Evolutionary conservation across 2,329 filamentous ascomycete species (phyloP).

Genomic region (Aureobasidium sp.): DNA sequence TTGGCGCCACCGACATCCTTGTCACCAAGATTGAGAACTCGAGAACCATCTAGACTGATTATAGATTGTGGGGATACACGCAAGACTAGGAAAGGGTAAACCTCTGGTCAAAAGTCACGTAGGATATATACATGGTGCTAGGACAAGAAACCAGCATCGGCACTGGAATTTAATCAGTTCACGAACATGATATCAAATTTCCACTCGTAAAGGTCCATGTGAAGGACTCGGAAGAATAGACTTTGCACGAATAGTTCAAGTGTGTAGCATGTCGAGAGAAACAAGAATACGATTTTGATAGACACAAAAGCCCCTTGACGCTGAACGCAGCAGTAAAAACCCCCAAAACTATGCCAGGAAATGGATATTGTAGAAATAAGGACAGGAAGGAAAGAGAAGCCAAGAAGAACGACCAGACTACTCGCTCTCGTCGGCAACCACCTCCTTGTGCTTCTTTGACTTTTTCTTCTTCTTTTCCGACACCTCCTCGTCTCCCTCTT

Average conservation of each 20-base stretch:
- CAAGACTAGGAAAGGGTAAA: background rate
- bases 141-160: background rate
- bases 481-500: conserved; percentile 24
- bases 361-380: background rate
- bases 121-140: background rate
- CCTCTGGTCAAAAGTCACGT: background rate
- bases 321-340: conserved; percentile 10
- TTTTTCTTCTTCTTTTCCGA: conserved; percentile 13
- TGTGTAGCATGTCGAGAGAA: background rate
- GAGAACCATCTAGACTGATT: conserved; percentile 33
- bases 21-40: conserved; percentile 82
- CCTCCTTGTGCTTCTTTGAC: conserved; percentile 13
- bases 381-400: background rate
- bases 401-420: background rate
- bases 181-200: background rate
- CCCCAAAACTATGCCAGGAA: background rate
- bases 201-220: background rate
- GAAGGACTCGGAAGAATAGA: too few relatives aligned
- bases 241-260: background rate
- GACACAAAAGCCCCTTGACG: background rate
- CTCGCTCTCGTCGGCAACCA: conserved; percentile 8
- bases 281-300: background rate
- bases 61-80: background rate
- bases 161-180: background rate
- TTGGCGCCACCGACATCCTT: conserved; percentile 77